Evolutionary conservation across 2,329 filamentous ascomycete species (phyloP).

Genomic region (Dactylellina drechsleri): DNA sequence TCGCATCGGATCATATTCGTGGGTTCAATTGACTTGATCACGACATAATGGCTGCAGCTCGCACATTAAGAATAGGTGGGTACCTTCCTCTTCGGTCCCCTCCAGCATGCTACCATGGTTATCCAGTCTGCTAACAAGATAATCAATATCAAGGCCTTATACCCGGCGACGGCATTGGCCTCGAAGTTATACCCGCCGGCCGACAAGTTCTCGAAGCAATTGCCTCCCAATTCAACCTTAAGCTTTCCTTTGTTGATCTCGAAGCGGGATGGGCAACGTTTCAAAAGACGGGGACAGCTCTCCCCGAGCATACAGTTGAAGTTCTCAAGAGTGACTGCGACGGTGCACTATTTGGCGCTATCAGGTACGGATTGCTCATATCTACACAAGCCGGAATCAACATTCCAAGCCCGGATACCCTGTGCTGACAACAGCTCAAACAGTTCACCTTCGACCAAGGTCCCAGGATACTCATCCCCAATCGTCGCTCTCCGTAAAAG

Average conservation of each 20-base stretch:
- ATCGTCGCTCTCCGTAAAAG: conserved; percentile 96
- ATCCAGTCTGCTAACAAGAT: conserved; percentile 16
- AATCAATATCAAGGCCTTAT: conserved; percentile 77
- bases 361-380: conserved; percentile 67
- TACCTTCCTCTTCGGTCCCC: conserved; percentile 31
- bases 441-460: conserved; percentile 84
- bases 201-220: conserved; percentile 92
- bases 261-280: conserved; percentile 94
- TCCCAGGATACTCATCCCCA: conserved; percentile 94
- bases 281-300: conserved; percentile 84
- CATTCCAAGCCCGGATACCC: no score
- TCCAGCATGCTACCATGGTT: conserved; percentile 6
- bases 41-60: conserved; percentile 46
- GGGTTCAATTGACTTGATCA: neutral
- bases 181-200: conserved; percentile 96
- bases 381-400: conserved; percentile 2
- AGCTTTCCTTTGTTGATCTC: conserved; percentile 93
- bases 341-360: conserved; percentile 94
- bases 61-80: conserved; percentile 52
- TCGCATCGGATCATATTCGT: neutral
- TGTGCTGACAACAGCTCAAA: neutral
- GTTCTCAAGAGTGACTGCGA: conserved; percentile 91
- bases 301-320: conserved; percentile 90
- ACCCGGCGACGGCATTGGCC: conserved; percentile 96
- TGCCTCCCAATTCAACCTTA: conserved; percentile 86